A percentile compares a stretch with the other conserved stretches of the same genome.
phyloP scores from a whole-genome alignment of 768 basidiomycete species.

The Termitomyces sp. region DNA sequence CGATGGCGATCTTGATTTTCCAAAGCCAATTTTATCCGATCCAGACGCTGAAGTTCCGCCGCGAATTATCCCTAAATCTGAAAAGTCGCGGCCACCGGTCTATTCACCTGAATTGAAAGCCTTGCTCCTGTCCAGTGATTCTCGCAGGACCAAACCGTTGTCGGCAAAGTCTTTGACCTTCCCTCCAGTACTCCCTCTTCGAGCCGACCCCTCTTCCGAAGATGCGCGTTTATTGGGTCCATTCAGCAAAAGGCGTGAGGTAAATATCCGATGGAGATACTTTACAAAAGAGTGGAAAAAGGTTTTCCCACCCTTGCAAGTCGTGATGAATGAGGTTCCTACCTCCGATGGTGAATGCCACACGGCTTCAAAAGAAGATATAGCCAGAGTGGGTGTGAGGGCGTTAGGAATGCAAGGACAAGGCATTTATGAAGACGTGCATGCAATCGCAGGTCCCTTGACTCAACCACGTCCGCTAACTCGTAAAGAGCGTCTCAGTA shows the following conservation, averaged over 20 bases:
- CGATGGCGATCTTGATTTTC: background rate
- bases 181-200: conserved; percentile 55
- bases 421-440: conserved; percentile 39
- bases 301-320: conserved; percentile 55
- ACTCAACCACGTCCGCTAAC: conserved; percentile 23
- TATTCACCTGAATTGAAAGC: conserved; percentile 60
- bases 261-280: conserved; percentile 68
- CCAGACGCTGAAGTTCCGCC: conserved; percentile 34
- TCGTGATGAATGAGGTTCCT: conserved; percentile 21
- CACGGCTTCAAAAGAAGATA: conserved; percentile 6
- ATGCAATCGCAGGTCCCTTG: conserved; percentile 36
- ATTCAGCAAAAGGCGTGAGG: conserved; percentile 68
- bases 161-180: conserved; percentile 30
- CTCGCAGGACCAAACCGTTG: conserved; percentile 44
- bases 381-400: conserved; percentile 23
- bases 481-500: conserved; percentile 22
- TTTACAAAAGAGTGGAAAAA: conserved; percentile 52
- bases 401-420: conserved; percentile 37
- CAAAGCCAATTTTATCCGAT: conserved; percentile 53
- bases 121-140: conserved; percentile 49
- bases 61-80: conserved; percentile 45
- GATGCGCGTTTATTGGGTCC: conserved; percentile 58
- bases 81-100: conserved; percentile 55
- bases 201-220: conserved; percentile 50
- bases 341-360: conserved; percentile 5